A percentile compares a stretch with the other conserved stretches of the same genome.
Evolutionary conservation across 345 rosid genomes (phyloP).

Genomic region (Moringa oleifera): DNA sequence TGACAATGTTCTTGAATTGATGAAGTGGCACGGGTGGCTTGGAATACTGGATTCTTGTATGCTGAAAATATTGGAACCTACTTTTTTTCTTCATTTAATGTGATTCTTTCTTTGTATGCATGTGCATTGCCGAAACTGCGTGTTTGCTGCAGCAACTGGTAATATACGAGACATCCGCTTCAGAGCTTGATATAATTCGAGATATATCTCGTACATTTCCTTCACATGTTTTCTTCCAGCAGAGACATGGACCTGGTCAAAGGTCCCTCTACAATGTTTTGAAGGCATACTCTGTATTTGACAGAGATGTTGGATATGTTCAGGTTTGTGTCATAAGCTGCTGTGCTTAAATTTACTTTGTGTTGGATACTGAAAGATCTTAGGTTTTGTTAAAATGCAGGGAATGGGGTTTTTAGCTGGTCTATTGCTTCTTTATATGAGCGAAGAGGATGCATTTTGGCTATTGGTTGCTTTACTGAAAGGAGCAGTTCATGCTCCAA

Average conservation of each 20-base stretch:
- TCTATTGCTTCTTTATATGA: conserved; percentile 91
- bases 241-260: conserved; percentile 98
- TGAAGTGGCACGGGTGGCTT: not conserved
- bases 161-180: conserved; percentile 83
- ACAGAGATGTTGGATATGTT: conserved; percentile 95
- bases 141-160: conserved; percentile 72
- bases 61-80: not conserved
- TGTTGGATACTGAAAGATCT: conserved; percentile 3
- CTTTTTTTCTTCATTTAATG: not conserved
- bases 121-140: not conserved
- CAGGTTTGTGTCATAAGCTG: conserved; percentile 44
- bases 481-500: conserved; percentile 97
- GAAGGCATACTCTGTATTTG: conserved; percentile 95
- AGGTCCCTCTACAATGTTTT: conserved; percentile 94
- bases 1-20: not conserved
- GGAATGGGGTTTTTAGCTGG: conserved; percentile 97
- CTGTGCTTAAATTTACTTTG: conserved; percentile 7
- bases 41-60: not conserved
- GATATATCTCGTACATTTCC: conserved; percentile 96
- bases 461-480: conserved; percentile 88
- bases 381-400: conserved; percentile 36
- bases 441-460: conserved; percentile 99
- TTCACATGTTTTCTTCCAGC: conserved; percentile 95
- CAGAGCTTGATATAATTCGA: conserved; percentile 86
- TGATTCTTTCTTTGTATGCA: not conserved